Base-by-base conservation (phyloP, 2,329 filamentous ascomycete genomes). In the Aspergillus sojae region DNA sequence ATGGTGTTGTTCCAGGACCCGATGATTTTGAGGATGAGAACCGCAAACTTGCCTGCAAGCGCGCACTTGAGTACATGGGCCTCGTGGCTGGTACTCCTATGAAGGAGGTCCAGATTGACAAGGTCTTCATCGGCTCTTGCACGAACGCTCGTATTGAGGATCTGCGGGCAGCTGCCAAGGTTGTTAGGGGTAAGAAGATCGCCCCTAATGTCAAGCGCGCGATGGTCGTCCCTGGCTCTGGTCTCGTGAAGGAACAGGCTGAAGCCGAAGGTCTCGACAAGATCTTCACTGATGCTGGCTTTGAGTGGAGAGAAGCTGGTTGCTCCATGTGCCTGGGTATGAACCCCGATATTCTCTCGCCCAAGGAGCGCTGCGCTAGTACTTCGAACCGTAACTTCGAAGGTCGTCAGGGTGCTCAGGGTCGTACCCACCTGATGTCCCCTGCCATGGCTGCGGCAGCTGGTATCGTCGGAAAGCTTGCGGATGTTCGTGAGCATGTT, bases 311-410 rank as follows among this genome's bases (percentile, higher is more conserved):
- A 76, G 95, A 99, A 82, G 95, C 95, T 69, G 95, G 95, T 57
- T 99, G 95, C 86, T 96, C 92, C 67, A 99, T 99, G 95, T 98
- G 95, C 77, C 86, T 99, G 61, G 95, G 95, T 77, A 99, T 99
- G 94, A 99, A 99, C 84, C 94, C 95, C 0, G 95, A 99, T 78
- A 98, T 99, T 67, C 86, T 98, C 54, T 89, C 93, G 2, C 94
- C 95, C 60, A 87, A 91, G 77, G 95, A 99, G 82, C 90, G 95
- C 74, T 98, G 95, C 77, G 95, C 95, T 48, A 94, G 91, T 75
- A 98, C 95, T 57, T 96, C 92, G 67, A 98, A 98, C 83, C 91
- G 95, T 72, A 98, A 98, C 81, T 98, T 98, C 71, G 95, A 98
- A 78, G 95, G 95, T 66, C 90, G 95, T 68, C 95, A 99, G 81